phyloP scores from a whole-genome alignment of 1,139 yeast species.

The Citeromyces hawaiiensis region DNA sequence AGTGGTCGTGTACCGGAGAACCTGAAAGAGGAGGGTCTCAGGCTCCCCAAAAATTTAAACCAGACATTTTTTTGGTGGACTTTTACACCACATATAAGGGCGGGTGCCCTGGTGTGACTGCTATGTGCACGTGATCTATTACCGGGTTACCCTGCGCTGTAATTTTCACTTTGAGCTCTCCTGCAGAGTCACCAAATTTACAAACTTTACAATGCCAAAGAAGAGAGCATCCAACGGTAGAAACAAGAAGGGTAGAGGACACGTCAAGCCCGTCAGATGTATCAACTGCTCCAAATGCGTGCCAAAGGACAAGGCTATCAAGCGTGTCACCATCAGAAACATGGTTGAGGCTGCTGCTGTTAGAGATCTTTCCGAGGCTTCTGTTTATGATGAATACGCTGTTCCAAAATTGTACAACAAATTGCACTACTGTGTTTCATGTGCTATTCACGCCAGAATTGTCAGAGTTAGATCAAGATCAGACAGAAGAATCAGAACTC shows the following conservation, averaged over 20 bases:
- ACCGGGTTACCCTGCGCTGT: background rate
- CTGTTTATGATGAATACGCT: constrained; percentile 98
- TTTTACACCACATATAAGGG: background rate
- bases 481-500: constrained; percentile 98
- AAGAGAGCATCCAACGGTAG: constrained; percentile 99
- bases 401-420: constrained; percentile 99
- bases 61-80: background rate
- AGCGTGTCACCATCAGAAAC: constrained; percentile 99
- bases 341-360: constrained; percentile 99
- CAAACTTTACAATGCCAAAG: constrained; percentile 78
- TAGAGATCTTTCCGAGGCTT: constrained; percentile 99
- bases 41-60: background rate
- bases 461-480: constrained; percentile 99
- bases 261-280: constrained; percentile 99
- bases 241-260: constrained; percentile 99
- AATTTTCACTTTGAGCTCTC: background rate
- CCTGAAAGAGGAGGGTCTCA: background rate
- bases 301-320: constrained; percentile 99
- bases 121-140: background rate
- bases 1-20: background rate
- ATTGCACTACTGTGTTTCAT: constrained; percentile 99
- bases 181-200: background rate
- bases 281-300: constrained; percentile 99
- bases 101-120: background rate
- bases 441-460: constrained; percentile 99